Conservation (phyloP, 208 protist genomes). For the Hexamita inflata region DNA sequence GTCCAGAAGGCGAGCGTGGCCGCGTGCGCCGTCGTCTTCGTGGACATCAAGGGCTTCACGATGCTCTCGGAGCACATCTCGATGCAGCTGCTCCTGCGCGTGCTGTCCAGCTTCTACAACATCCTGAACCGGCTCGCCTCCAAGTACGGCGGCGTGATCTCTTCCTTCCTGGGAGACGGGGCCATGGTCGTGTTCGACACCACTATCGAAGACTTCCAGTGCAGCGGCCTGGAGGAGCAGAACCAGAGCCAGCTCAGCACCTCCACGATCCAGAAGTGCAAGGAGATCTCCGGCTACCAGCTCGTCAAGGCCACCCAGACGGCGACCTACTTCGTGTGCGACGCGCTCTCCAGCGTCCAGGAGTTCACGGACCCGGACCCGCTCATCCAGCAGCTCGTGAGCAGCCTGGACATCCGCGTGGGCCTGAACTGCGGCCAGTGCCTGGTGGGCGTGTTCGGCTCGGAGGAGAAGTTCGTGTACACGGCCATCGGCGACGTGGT, state of each 20-base stretch:
- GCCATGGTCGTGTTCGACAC: background rate
- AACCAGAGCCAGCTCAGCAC: background rate
- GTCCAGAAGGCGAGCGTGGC: too few species aligned
- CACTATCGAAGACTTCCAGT: background rate
- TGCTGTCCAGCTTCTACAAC: background rate
- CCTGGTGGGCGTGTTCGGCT: constrained; percentile 14
- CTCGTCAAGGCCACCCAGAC: background rate
- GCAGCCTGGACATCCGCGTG: background rate
- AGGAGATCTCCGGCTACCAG: background rate
- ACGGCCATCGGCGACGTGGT: constrained; percentile 5
- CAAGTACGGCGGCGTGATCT: background rate
- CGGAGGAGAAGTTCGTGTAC: background rate
- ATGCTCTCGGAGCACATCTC: background rate
- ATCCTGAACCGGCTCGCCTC: background rate
- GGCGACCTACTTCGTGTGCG: background rate
- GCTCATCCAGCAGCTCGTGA: too few species aligned
- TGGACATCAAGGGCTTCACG: constrained; percentile 17
- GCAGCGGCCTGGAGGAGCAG: background rate
- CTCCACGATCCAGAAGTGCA: background rate
- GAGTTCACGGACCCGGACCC: background rate
- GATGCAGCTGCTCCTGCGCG: background rate
- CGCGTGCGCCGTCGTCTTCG: constrained; percentile 1
- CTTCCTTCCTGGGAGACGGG: constrained; percentile 7
- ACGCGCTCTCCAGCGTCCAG: background rate
- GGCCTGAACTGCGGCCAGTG: background rate